These are phyloP conservation scores for Serendipita indica DNA, from an alignment of 768 basidiomycete species.

Conservation along the genomic window DNA sequence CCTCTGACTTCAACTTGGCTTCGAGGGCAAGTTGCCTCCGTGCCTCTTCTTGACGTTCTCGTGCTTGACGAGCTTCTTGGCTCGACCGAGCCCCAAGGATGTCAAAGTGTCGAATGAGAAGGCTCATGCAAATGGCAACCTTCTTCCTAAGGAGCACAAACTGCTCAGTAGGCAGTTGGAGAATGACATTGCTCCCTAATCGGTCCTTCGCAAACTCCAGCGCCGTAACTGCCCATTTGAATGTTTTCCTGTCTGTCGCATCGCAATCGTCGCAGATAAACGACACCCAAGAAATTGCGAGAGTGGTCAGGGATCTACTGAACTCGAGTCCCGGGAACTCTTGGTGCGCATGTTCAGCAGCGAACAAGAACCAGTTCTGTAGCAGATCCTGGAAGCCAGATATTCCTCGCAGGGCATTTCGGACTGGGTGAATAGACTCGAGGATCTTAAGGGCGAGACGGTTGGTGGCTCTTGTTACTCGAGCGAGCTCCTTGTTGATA, in stretches of 20 bases:
- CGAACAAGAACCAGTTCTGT: slow-evolving; percentile 90
- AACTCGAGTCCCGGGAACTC: slow-evolving; percentile 58
- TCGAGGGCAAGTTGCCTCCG: slow-evolving; percentile 40
- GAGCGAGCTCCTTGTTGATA: slow-evolving; percentile 79
- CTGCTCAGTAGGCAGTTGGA: slow-evolving; percentile 74
- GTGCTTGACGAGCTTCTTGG: slow-evolving; percentile 76
- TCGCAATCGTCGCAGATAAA: slow-evolving; percentile 99
- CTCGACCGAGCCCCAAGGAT: slow-evolving; percentile 88
- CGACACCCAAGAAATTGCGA: slow-evolving; percentile 94
- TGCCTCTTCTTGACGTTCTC: slow-evolving; percentile 62
- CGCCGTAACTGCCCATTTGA: slow-evolving; percentile 95
- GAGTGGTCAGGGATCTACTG: slow-evolving; percentile 66
- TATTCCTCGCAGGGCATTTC: slow-evolving; percentile 43
- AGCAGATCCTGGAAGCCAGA: slow-evolving; percentile 67
- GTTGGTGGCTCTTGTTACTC: slow-evolving; percentile 80
- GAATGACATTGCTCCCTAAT: slow-evolving; percentile 76
- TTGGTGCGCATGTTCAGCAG: slow-evolving; percentile 90
- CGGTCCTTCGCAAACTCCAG: slow-evolving; percentile 83
- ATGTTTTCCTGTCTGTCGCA: slow-evolving; percentile 86
- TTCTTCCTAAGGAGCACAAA: slow-evolving; percentile 82
- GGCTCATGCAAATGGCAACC: slow-evolving; percentile 89
- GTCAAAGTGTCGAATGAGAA: slow-evolving; percentile 96
- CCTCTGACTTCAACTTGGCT: slow-evolving; percentile 27
- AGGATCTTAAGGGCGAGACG: slow-evolving; percentile 86
- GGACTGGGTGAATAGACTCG: slow-evolving; percentile 79